Evolutionary conservation across 371 early-diverging fungal species (phyloP), one percentile per base, ranked within the genome.

Genomic region (Mycotypha africana): DNA sequence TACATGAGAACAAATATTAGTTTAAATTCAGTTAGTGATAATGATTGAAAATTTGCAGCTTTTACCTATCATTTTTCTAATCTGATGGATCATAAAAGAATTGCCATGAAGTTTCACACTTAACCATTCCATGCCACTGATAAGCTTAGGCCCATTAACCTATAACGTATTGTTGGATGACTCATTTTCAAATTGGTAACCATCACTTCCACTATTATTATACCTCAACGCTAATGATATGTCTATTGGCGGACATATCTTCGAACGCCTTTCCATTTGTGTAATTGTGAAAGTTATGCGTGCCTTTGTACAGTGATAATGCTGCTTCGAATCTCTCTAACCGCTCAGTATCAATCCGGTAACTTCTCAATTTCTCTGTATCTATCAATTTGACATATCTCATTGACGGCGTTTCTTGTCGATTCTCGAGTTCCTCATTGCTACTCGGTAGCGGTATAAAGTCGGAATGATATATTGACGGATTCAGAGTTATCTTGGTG

Each of bases 31-130:
- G 10, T 3, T 14, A 9, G 37, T 62, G n/a, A n/a, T n/a, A n/a
- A n/a, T n/a, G n/a, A n/a, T n/a, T n/a, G n/a, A n/a, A n/a, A n/a
- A 11, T 8, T 28, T 28, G 28, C 28, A 8, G 11, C 28, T 28
- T 28, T 67, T 67, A 58, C 94, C 91, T 47, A 98, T 86, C 99
- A 99, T 99, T 64, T 99, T 99, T 44, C 99, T 88, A 52, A 99
- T 99, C 66, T 98, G 98, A 71, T 99, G 99, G 28, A 99, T 75
- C 95, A 99, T 94, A 59, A 99, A 99, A 25, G 95, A 89, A 67
- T 99, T 98, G 3, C 99, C 99, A 39, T 91, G 84, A 16, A 99
- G 86, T 52, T 84, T 85, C 30, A 98, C 63, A 33, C 84, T 83
- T 17, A 99, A 52, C 97, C 99, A 99, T 59, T 98, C 97, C 31